phyloP scores from a whole-genome alignment of 352 stramenopile genomes.

The Achlya hypogyna region DNA sequence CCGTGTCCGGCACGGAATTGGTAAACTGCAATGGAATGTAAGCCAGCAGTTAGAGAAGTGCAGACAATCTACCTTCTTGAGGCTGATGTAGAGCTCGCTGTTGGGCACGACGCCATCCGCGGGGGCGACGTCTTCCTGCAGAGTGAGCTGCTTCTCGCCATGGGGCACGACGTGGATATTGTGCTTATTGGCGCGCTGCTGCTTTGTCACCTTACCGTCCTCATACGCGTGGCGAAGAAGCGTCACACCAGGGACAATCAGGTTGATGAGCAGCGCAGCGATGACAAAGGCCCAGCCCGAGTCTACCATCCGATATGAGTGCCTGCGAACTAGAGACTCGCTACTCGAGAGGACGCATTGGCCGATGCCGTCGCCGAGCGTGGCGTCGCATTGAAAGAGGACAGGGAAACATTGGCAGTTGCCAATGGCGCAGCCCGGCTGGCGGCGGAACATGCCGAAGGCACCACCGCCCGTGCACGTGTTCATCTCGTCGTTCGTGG shows the following conservation, averaged over 20 bases:
- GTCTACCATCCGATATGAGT: neutral
- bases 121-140: neutral
- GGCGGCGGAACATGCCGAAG: conserved; percentile 18
- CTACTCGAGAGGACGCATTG: conserved; percentile 16
- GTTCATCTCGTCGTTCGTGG: neutral
- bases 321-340: neutral
- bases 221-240: conserved; percentile 10
- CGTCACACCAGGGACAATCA: conserved; percentile 6
- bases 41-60: neutral
- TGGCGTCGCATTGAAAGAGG: conserved; percentile 13
- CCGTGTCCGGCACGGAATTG: conserved; percentile 13
- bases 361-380: conserved; percentile 4
- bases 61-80: conserved; percentile 3
- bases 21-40: conserved; percentile 3
- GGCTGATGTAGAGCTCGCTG: conserved; percentile 4
- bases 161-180: neutral
- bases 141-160: conserved; percentile 4
- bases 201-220: neutral
- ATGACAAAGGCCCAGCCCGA: conserved; percentile 10
- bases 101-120: neutral
- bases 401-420: conserved; percentile 20
- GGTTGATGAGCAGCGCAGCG: neutral
- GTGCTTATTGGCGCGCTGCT: conserved; percentile 4
- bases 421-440: conserved; percentile 10
- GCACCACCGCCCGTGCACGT: conserved; percentile 18